A percentile compares a stretch with the other conserved stretches of the same genome.
Evolutionary conservation across 495 filamentous ascomycete genomes (phyloP).

Genomic region (Eremomyces bilateralis): DNA sequence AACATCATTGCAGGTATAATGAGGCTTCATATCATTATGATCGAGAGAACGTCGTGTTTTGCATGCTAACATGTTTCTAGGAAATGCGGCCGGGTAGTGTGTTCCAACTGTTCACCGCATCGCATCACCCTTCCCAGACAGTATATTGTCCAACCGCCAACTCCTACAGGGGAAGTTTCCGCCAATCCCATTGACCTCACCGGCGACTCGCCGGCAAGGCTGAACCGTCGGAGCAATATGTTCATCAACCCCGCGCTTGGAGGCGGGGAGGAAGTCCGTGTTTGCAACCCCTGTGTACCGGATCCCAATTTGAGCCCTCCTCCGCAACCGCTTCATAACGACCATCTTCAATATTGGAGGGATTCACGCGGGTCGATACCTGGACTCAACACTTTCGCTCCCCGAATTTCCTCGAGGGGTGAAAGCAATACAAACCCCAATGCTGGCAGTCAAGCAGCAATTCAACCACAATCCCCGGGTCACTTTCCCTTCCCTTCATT

Average conservation of each 20-base stretch:
- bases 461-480: too few species aligned
- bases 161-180: too few species aligned
- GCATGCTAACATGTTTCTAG: conserved; percentile 20
- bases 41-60: not conserved
- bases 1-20: conserved; percentile 67
- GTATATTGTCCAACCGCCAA: conserved; percentile 71
- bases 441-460: too few species aligned
- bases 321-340: conserved; percentile 2
- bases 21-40: not conserved
- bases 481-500: too few species aligned
- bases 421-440: too few species aligned
- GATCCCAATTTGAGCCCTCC: conserved; percentile 63
- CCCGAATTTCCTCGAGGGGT: too few species aligned
- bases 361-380: too few species aligned
- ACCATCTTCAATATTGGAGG: conserved; percentile 1
- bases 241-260: conserved; percentile 31
- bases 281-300: conserved; percentile 88
- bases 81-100: conserved; percentile 91
- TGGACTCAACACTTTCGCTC: too few species aligned
- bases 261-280: conserved; percentile 69
- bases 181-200: conserved; percentile 23
- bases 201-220: conserved; percentile 5
- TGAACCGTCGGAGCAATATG: conserved; percentile 1
- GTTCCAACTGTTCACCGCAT: conserved; percentile 77
- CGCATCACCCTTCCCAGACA: conserved; percentile 84